Conservation (phyloP, 208 protist genomes). For the Acanthamoeba triangularis region DNA sequence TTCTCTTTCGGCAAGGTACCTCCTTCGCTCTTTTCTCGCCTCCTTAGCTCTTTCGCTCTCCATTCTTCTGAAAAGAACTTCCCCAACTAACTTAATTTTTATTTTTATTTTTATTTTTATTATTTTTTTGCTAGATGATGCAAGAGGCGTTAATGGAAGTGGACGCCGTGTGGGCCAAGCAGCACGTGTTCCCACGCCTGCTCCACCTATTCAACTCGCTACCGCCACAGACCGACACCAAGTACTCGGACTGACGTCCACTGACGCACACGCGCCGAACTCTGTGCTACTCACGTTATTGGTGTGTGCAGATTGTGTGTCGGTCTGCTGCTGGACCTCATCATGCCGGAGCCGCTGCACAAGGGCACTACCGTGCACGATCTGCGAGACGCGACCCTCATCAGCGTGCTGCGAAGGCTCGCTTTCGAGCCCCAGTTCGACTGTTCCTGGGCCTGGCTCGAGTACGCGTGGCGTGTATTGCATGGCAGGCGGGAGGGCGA, state of each 20-base stretch:
- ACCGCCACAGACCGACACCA: neutral
- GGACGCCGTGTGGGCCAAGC: neutral
- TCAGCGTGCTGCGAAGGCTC: neutral
- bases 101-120: too few relatives aligned
- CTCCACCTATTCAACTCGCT: neutral
- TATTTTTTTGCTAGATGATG: too few relatives aligned
- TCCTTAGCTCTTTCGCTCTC: too few relatives aligned
- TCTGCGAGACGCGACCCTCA: neutral
- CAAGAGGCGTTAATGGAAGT: neutral
- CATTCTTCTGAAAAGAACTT: too few relatives aligned
- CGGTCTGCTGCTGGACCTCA: neutral
- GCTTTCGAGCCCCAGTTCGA: neutral
- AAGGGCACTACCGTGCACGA: neutral
- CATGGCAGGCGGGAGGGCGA: too few relatives aligned
- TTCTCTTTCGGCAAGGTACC: too few relatives aligned
- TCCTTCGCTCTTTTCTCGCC: too few relatives aligned
- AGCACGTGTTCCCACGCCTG: neutral
- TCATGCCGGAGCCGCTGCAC: neutral
- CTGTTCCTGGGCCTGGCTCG: neutral
- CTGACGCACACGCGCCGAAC: neutral
- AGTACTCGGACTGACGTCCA: neutral
- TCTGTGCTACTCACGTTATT: too few relatives aligned
- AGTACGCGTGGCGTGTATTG: neutral
- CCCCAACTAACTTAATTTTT: too few relatives aligned
- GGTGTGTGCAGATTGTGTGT: too few relatives aligned